Evolutionary conservation across 192 early-diverging fungal species (phyloP), one percentile per base, ranked within the genome.

Genomic region (Gaertneriomyces semiglobifer): DNA sequence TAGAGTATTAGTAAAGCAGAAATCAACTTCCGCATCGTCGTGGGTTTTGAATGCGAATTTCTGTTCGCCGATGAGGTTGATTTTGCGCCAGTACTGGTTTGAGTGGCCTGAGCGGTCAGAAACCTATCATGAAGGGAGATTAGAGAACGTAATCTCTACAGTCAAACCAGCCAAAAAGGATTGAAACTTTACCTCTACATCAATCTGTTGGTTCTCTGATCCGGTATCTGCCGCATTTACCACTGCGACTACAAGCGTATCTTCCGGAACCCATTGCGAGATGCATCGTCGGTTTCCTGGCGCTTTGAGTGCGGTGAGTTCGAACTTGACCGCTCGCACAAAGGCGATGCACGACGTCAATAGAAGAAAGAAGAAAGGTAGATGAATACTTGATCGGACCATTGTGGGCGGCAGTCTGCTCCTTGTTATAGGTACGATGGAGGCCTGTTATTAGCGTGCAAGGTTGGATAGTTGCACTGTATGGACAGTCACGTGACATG

Each of bases 31-130:
- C 12, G 91, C 90, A 61, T 94, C 88, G n/a, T 82, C 82, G 71
- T 92, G 91, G 33, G 91, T 93, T 57, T 86, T 89, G 72, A 98
- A 92, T 14, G 85, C 81, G 60, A 87, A 83, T 53, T 88, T 86
- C 50, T 76, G 73, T 33, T 84, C 88, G 10, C 82, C 87, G n/a
- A 79, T 71, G 55, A 86, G 47, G 69, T 84, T 79, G 56, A 74
- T 77, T 72, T 91, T 89, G 39, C 75, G 82, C 55, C 72, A 88
- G 71, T 93, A 88, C 41, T 87, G 81, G 74, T 91, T 92, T 51
- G 76, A 69, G 51, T 81, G 71, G n/a, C 76, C 60, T 45, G 86
- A 85, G 71, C 90, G 82, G 75, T 95, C 93, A 64, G 79, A 94
- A 72, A 75, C 79, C 88, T 88, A 66, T 48, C 58, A 33, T 40